phyloP scores from a whole-genome alignment of 768 basidiomycete species.

The Epithele typhae region DNA sequence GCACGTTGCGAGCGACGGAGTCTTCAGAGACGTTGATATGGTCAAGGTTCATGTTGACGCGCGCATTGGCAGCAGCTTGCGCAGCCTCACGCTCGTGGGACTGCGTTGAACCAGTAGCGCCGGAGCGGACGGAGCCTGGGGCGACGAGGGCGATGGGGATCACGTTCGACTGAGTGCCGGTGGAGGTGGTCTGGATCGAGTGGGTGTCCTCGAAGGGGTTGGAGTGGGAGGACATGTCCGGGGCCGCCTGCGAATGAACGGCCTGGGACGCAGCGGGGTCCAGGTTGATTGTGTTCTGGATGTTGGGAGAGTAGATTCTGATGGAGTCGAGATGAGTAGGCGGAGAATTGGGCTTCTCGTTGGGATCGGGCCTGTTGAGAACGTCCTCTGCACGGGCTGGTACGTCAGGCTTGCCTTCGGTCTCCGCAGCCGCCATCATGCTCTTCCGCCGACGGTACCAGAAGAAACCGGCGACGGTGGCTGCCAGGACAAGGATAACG shows the following conservation, averaged over 20 bases:
- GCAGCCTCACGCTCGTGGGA: conserved; percentile 29
- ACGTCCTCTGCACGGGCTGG: conserved; percentile 76
- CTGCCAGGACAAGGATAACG: conserved; percentile 52
- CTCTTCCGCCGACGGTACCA: conserved; percentile 61
- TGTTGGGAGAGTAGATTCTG: conserved; percentile 41
- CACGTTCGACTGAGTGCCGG: conserved; percentile 80
- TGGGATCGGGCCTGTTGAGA: conserved; percentile 79
- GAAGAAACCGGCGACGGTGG: conserved; percentile 48
- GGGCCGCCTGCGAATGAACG: conserved; percentile 10
- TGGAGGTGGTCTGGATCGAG: conserved; percentile 73
- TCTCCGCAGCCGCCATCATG: conserved; percentile 30
- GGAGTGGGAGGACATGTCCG: conserved; percentile 27
- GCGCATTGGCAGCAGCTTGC: conserved; percentile 47
- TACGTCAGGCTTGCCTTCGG: conserved; percentile 50
- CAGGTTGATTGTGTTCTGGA: conserved; percentile 53
- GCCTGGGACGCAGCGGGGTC: conserved; percentile 44
- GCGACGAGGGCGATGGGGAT: conserved; percentile 82
- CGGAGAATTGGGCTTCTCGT: conserved; percentile 49
- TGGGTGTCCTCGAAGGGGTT: conserved; percentile 78
- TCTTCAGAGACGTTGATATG: conserved; percentile 60
- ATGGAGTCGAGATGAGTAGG: conserved; percentile 36
- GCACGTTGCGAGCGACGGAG: conserved; percentile 27
- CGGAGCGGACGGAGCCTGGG: conserved; percentile 44
- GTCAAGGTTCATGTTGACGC: conserved; percentile 55
- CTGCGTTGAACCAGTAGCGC: conserved; percentile 4